phyloP scores from a whole-genome alignment of 1,284 basidiomycete species.

The Tilletiopsis washingtonensis region DNA sequence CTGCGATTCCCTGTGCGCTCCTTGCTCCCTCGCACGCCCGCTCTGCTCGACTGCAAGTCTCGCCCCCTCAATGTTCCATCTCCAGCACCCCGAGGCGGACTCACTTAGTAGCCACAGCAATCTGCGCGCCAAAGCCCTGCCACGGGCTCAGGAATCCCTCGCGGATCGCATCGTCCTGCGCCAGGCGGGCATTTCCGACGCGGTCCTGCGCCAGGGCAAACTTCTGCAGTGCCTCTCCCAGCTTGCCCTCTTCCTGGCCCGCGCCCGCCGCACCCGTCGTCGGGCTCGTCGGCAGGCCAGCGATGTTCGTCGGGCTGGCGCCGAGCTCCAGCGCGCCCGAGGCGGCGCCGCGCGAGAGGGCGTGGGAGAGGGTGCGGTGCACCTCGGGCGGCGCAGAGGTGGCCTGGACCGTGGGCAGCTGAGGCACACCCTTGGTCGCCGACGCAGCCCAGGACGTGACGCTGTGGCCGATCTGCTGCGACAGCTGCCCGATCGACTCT shows the following conservation, averaged over 20 bases:
- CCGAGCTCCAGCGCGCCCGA: constrained; percentile 58
- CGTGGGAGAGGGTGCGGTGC: constrained; percentile 86
- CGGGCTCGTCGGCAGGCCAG: constrained; percentile 22
- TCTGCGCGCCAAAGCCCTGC: constrained; percentile 49
- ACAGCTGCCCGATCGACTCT: constrained; percentile 53
- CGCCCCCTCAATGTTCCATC: neutral
- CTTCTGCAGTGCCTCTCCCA: constrained; percentile 63
- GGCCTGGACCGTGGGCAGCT: constrained; percentile 62
- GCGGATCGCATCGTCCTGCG: constrained; percentile 71
- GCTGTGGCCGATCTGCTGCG: constrained; percentile 60
- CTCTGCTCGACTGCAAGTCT: no score
- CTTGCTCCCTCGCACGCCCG: no score
- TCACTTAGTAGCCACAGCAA: constrained; percentile 38
- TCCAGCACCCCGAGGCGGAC: neutral
- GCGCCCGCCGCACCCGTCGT: constrained; percentile 4
- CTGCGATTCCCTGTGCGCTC: no score
- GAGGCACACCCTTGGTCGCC: constrained; percentile 70
- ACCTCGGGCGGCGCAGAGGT: constrained; percentile 49
- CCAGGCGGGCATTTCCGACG: constrained; percentile 72
- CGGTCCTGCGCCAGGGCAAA: constrained; percentile 81
- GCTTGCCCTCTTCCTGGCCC: constrained; percentile 26
- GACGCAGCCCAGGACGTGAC: constrained; percentile 76
- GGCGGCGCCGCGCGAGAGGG: constrained; percentile 73
- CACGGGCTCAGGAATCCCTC: constrained; percentile 78
- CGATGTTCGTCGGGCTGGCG: constrained; percentile 28